phyloP scores from a whole-genome alignment of 2,329 filamentous ascomycete genomes.

The Monosporascus sp. region DNA sequence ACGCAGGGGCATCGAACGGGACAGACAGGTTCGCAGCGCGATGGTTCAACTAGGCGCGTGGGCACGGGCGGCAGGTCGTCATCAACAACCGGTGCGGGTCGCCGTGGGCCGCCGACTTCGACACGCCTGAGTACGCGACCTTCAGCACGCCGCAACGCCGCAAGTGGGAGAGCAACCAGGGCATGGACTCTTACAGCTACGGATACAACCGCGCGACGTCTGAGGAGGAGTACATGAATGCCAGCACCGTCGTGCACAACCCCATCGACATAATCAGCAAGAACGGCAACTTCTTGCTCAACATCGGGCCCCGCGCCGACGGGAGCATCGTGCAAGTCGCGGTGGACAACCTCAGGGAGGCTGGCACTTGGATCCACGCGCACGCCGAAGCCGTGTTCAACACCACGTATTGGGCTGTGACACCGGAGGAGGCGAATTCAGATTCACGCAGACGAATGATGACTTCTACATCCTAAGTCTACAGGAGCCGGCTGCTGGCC shows the following conservation, averaged over 20 bases:
- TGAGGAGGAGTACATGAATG: conserved; percentile 44
- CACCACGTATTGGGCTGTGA: conserved; percentile 42
- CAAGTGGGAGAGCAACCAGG: conserved; percentile 56
- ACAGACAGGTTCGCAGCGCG: conserved; percentile 33
- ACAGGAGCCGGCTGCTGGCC: conserved; percentile 28
- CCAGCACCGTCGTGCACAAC: conserved; percentile 38
- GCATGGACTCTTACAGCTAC: conserved; percentile 56
- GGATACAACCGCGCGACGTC: conserved; percentile 54
- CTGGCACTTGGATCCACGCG: conserved; percentile 47
- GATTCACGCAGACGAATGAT: conserved; percentile 44
- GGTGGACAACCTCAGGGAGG: conserved; percentile 39
- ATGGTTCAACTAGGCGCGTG: conserved; percentile 36
- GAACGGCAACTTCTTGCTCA: conserved; percentile 45
- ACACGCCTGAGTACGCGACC: conserved; percentile 53
- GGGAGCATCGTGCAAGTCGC: conserved; percentile 47
- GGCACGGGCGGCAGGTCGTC: conserved; percentile 40
- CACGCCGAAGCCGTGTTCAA: conserved; percentile 52
- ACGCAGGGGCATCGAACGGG: conserved; percentile 37
- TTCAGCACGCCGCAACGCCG: conserved; percentile 43
- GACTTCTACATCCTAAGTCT: conserved; percentile 45
- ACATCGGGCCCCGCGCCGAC: conserved; percentile 51
- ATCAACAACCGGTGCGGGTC: conserved; percentile 54
- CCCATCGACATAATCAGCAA: conserved; percentile 26
- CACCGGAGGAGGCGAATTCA: conserved; percentile 27
- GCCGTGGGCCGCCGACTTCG: conserved; percentile 45